Percentiles rank a stretch among this genome's conserved stretches.
Evolutionary conservation across 164 flowering plant species (phyloP).

Genomic region (Hamamelis virginiana): DNA sequence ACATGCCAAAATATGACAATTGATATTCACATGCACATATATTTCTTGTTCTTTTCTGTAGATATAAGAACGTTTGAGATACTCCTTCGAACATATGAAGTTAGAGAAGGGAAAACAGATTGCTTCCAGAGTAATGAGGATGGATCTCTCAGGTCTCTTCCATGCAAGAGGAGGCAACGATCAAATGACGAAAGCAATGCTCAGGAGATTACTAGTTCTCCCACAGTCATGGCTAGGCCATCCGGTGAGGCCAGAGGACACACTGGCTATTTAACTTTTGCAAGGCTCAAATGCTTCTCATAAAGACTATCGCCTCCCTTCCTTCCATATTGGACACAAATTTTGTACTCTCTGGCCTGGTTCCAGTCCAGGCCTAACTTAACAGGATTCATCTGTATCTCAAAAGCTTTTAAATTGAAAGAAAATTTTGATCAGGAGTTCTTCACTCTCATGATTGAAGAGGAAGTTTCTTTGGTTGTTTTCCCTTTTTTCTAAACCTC

Average conservation of each 20-base stretch:
- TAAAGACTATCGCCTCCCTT: not conserved
- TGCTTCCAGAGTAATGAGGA: slow-evolving; percentile 28
- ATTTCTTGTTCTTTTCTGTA: slow-evolving; percentile 23
- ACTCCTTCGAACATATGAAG: slow-evolving; percentile 85
- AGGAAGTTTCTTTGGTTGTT: too few relatives aligned
- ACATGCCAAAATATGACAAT: not conserved
- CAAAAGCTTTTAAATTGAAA: too few relatives aligned
- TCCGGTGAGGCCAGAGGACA: slow-evolving; percentile 77
- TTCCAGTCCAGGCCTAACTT: too few relatives aligned
- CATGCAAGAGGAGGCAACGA: slow-evolving; percentile 67
- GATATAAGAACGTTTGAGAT: slow-evolving; percentile 93
- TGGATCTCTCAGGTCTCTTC: slow-evolving; percentile 31
- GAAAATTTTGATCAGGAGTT: too few relatives aligned
- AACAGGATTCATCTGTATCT: too few relatives aligned
- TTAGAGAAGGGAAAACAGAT: slow-evolving; percentile 53
- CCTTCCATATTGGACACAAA: too few relatives aligned
- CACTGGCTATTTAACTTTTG: slow-evolving; percentile 93
- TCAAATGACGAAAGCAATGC: slow-evolving; percentile 38
- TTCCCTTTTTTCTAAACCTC: not conserved
- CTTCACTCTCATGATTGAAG: too few relatives aligned
- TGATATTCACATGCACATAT: not conserved
- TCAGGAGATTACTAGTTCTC: slow-evolving; percentile 23
- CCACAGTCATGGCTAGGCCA: slow-evolving; percentile 60
- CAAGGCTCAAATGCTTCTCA: slow-evolving; percentile 59
- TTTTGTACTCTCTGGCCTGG: too few relatives aligned